A percentile compares a stretch with the other conserved stretches of the same genome.
Evolutionary conservation across 2,329 filamentous ascomycete genomes (phyloP).

Genomic region (Penicillium glabrum): DNA sequence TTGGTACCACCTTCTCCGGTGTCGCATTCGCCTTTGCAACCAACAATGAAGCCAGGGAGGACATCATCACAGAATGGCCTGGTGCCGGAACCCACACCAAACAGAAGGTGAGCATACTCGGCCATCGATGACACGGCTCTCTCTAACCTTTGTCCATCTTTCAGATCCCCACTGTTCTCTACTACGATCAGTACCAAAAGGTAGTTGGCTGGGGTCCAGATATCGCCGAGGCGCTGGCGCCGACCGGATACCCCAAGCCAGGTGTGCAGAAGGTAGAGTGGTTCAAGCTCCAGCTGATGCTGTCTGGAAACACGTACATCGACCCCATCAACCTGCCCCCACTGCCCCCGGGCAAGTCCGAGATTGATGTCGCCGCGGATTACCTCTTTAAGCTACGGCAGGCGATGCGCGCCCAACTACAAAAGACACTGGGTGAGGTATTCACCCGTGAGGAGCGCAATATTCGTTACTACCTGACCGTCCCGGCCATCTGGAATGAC

Average conservation of each 20-base stretch:
- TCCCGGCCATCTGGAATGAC: slow-evolving; percentile 99
- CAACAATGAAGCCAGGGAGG: slow-evolving; percentile 95
- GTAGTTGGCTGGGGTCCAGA: slow-evolving; percentile 99
- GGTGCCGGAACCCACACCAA: slow-evolving; percentile 97
- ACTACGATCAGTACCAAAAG: slow-evolving; percentile 99
- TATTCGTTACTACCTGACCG: slow-evolving; percentile 95
- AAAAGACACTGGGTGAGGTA: slow-evolving; percentile 95
- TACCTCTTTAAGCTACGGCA: slow-evolving; percentile 98
- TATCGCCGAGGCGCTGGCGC: slow-evolving; percentile 93
- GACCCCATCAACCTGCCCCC: slow-evolving; percentile 98
- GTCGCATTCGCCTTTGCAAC: slow-evolving; percentile 92
- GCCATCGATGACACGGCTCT: background rate
- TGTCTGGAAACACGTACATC: slow-evolving; percentile 98
- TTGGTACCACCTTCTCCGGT: slow-evolving; percentile 97
- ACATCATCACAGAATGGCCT: slow-evolving; percentile 99
- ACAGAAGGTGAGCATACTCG: slow-evolving; percentile 73
- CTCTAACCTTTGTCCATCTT: background rate
- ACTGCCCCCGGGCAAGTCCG: slow-evolving; percentile 94
- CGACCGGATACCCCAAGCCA: slow-evolving; percentile 95
- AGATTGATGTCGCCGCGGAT: slow-evolving; percentile 98
- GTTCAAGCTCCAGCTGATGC: slow-evolving; percentile 99
- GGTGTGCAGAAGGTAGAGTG: slow-evolving; percentile 99
- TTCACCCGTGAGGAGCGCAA: slow-evolving; percentile 98
- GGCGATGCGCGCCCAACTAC: slow-evolving; percentile 91
- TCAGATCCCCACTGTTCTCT: slow-evolving; percentile 93